Evolutionary conservation across 495 filamentous ascomycete species (phyloP), one percentile per base, ranked within the genome.

Genomic region (Daldinia vernicosa): DNA sequence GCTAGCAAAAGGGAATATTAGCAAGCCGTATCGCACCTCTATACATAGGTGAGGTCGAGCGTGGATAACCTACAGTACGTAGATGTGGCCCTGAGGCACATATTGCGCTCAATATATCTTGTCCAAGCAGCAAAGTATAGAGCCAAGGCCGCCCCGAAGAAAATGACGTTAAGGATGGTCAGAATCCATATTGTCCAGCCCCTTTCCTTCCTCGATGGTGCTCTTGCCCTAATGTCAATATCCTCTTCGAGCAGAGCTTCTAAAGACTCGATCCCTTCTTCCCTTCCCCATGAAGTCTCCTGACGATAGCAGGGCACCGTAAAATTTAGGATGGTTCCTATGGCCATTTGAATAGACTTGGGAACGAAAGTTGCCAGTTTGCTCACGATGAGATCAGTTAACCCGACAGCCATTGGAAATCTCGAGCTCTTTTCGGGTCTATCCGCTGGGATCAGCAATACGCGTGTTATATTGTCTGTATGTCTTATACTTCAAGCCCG

Each of bases 81-180:
- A 11, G 67, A 63, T 2, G 60, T 69, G 28, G 54, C 54, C 17
- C 51, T 69, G 9, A 69, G 67, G 6, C 67, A 64, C 32, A n/a
- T 45, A n/a, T 69, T 69, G 17, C 45, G 60, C 54, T 14, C 43
- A 1, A 45, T 45, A 40, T 53, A 47, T 53, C 60, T 69, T 22
- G 27, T 11, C 67, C 59, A 69, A 58, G 67, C 60, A 33, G 43
- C 53, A 53, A 17, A 12, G 30, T 69, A 69, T 17, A 69, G 59
- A 27, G 55, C 15, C 1, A 63, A 22, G 9, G 40, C 39, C 15
- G 35, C 58, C 37, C 37, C 37, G 12, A 57, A 56, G 11, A 68
- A 62, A 0, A 68, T 22, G 8, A 28, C 4, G 22, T 61, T 60
- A 4, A 67, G 24, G 37, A 56, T 12, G 35, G 65, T 45, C 50